phyloP scores from a whole-genome alignment of 2,329 filamentous ascomycete species.

The Arachnomyces sp. region DNA sequence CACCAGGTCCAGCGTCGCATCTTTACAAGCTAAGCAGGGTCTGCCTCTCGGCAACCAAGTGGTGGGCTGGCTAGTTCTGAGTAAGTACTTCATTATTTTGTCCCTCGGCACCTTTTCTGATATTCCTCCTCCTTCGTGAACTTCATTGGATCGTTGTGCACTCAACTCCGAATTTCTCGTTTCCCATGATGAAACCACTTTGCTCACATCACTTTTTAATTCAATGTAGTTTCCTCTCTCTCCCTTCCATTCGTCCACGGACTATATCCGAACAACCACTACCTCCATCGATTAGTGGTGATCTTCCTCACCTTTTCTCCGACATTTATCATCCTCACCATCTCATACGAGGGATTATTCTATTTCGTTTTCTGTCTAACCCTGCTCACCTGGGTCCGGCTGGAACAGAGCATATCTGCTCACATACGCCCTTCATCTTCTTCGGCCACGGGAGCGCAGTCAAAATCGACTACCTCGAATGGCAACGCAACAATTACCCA shows the following conservation, averaged over 20 bases:
- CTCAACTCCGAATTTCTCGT: neutral
- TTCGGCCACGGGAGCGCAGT: slow-evolving; percentile 7
- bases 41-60: slow-evolving; percentile 81
- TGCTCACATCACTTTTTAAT: slow-evolving; percentile 11
- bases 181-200: slow-evolving; percentile 11
- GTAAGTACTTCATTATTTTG: slow-evolving; percentile 37
- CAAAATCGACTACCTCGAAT: slow-evolving; percentile 9
- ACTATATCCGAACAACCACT: slow-evolving; percentile 72
- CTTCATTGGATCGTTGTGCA: too few species aligned
- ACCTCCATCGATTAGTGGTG: slow-evolving; percentile 78
- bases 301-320: slow-evolving; percentile 91
- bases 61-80: slow-evolving; percentile 71
- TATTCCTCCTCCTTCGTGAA: neutral
- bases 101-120: neutral
- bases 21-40: slow-evolving; percentile 74
- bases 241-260: slow-evolving; percentile 73
- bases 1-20: slow-evolving; percentile 75
- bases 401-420: slow-evolving; percentile 69
- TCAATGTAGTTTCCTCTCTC: slow-evolving; percentile 56
- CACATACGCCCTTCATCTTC: slow-evolving; percentile 22
- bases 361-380: slow-evolving; percentile 82
- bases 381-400: slow-evolving; percentile 79
- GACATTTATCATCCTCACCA: slow-evolving; percentile 89
- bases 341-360: slow-evolving; percentile 94
- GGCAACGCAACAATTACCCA: slow-evolving; percentile 20